Percentiles rank a stretch among this genome's conserved stretches.
Conservation (phyloP, 2,329 filamentous ascomycete genomes). For the Karstenula rhodostoma region DNA sequence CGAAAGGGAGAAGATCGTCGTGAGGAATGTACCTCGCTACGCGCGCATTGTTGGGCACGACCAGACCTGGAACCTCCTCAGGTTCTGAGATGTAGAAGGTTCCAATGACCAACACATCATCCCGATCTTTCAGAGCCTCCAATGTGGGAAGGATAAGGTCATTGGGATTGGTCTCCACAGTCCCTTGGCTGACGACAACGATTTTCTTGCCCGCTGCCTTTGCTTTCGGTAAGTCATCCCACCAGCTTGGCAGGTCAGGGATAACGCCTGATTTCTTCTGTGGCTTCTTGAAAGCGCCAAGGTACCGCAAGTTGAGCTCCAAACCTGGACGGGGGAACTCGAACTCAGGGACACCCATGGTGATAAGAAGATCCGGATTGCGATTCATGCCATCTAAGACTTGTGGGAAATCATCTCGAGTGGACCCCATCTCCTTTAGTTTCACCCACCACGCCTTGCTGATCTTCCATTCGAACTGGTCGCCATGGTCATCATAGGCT, state of each 20-base stretch:
- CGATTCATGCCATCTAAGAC: constrained; percentile 33
- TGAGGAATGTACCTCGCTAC: constrained; percentile 60
- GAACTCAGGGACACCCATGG: constrained; percentile 46
- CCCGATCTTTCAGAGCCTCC: constrained; percentile 50
- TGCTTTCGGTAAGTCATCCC: constrained; percentile 52
- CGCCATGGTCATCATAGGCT: constrained; percentile 17
- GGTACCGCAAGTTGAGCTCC: constrained; percentile 53
- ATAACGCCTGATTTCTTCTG: not conserved
- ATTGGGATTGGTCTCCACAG: constrained; percentile 49
- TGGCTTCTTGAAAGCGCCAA: constrained; percentile 46
- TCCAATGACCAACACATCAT: constrained; percentile 53
- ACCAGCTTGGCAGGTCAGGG: constrained; percentile 54
- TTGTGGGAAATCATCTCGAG: constrained; percentile 15
- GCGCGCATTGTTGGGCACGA: constrained; percentile 53
- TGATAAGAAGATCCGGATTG: constrained; percentile 39
- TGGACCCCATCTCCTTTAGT: constrained; percentile 23
- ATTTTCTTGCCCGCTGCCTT: constrained; percentile 52
- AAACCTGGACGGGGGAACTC: constrained; percentile 50
- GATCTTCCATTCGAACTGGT: constrained; percentile 21
- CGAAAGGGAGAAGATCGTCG: constrained; percentile 53
- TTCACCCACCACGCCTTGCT: constrained; percentile 28
- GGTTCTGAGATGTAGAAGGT: constrained; percentile 44
- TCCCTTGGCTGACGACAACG: constrained; percentile 60
- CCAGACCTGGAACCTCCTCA: constrained; percentile 24
- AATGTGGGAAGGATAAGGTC: constrained; percentile 59